Evolutionary conservation across 163 green algal species (phyloP), one percentile per base, ranked within the genome.

Genomic region (Picocystis sp.): DNA sequence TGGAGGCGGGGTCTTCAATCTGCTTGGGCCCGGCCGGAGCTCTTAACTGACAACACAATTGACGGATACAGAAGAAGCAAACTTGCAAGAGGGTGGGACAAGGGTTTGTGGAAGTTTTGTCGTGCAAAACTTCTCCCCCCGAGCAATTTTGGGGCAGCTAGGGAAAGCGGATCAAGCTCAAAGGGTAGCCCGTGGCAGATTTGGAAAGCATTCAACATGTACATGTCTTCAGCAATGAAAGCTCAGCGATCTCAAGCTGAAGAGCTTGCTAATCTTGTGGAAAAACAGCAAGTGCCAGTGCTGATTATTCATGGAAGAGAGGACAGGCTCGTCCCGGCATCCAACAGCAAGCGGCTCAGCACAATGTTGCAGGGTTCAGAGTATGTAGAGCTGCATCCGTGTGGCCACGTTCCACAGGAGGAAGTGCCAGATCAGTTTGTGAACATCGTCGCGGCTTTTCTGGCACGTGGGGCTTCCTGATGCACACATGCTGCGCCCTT

Each of bases 31-130:
- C 15, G 33, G 34, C 24, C 45, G 8, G 22, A 22, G 22, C 25
- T 52, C 22, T 41, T 60, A 45, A 38, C 50, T 33, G 52, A 34
- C 0, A 49, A 73, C 2, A 65, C 55, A 12, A 65, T 92, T 13
- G 71, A 91, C 53, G 62, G 54, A 1, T 91, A 91, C 63, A 65
- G 81, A 2, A 33, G 77, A 53, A 74, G 76, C 3, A 72, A 87
- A 63, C 67, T 91, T 42, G 76, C 87, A 17, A 52, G 58, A 1
- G 78, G 82, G 35, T 92, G 81, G 81, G 82, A 92, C 58, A 44
- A 23, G 11, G 82, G 82, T 25, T 73, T 92, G 61, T 53, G 89
- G 3, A 57, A 61, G 38, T 91, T 92, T 64, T 61, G 86, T 52
- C 22, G 64, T 12, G 79, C 77, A 1, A 64, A 80, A 8, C 61